Evolutionary conservation across 345 rosid species (phyloP), one percentile per base, ranked within the genome.

Genomic region (Euphorbia lathyris): DNA sequence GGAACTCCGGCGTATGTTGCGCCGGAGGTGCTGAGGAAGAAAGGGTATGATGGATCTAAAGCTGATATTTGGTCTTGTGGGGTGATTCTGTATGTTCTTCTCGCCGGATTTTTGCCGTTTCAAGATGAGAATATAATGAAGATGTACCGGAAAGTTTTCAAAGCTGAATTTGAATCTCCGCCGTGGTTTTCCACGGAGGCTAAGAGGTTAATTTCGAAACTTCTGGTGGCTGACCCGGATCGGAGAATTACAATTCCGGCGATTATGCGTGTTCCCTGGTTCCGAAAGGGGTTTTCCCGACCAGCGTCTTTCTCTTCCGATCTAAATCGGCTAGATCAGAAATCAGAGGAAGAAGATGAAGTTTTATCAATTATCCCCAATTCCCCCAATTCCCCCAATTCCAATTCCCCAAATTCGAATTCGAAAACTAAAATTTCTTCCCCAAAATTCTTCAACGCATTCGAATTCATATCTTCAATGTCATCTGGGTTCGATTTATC

Each of bases 1-100:
- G 76, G 76, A 13, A 85, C 93, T 1, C 96, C 97, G 4, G 92
- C 94, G 9, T 92, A 92, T 53, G 96, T 92, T 50, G 97, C 76
- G n/a, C 76, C 76, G 57, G 71, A 72, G 47, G 76, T 72, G 29
- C 22, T 72, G 26, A 69, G 96, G 76, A 90, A 83, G 81, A 92
- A 83, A 56, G 97, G 97, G 0, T 76, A 76, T 63, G 75, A 76
- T 30, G 75, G 79, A 27, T 66, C 79, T 23, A 52, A 59, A 12
- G 72, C 79, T 10, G 79, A 76, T 60, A 71, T 76, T 16, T 76
- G 79, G 79, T 76, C 79, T 0, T 76, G 79, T 19, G 79, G 79
- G 1, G 79, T 76, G 6, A 66, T 76, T 51, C 75, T 76, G 4
- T 76, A 65, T 23, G 79, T 71, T 27, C 75, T 76, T 22, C 67